A percentile compares a stretch with the other conserved stretches of the same genome.
Evolutionary conservation across 768 basidiomycete species (phyloP).

Genomic region (Lyophyllum decastes): DNA sequence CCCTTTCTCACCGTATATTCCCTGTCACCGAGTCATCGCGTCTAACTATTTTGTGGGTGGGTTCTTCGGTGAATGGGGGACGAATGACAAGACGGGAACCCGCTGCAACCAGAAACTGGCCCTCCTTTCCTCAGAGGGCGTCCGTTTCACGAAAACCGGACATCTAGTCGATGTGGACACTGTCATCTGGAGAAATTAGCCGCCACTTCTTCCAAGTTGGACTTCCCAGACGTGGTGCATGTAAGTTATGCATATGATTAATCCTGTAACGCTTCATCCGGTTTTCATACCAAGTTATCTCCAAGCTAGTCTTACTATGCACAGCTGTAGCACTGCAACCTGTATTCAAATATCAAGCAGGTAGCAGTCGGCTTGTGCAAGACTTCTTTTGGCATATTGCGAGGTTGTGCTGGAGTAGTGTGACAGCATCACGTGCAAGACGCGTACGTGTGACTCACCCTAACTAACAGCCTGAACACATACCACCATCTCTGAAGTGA

Average conservation of each 20-base stretch:
- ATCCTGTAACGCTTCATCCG: too few relatives aligned
- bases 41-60: conserved; percentile 63
- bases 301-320: background rate
- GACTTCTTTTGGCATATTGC: too few relatives aligned
- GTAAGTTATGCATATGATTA: too few relatives aligned
- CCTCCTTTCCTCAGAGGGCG: conserved; percentile 54
- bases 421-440: conserved; percentile 4
- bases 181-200: conserved; percentile 23
- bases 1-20: conserved; percentile 67
- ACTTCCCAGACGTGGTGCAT: too few relatives aligned
- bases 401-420: background rate
- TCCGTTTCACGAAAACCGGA: conserved; percentile 47
- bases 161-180: conserved; percentile 29
- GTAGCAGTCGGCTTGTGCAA: too few relatives aligned
- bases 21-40: conserved; percentile 72
- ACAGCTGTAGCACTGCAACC: too few relatives aligned
- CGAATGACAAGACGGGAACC: conserved; percentile 39
- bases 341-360: background rate
- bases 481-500: conserved; percentile 3
- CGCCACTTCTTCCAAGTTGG: too few relatives aligned
- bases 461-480: background rate
- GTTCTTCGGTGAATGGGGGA: conserved; percentile 63
- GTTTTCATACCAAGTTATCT: background rate
- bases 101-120: conserved; percentile 48
- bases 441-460: conserved; percentile 1